Conservation (phyloP, 768 basidiomycete genomes). For the Termitomyces titanicus region DNA sequence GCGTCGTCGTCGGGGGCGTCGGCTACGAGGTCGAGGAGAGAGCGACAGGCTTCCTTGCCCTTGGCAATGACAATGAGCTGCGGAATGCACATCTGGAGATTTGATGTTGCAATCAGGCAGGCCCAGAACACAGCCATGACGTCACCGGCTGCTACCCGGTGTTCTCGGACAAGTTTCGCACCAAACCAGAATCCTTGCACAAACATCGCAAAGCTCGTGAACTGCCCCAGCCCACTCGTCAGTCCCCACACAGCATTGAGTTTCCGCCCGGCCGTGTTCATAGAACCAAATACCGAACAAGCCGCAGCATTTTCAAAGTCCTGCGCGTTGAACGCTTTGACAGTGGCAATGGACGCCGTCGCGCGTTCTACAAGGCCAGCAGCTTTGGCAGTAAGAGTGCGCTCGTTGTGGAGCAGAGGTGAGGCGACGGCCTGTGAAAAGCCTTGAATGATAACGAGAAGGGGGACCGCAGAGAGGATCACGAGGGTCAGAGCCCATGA, state of each 20-base stretch:
- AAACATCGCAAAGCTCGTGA: slow-evolving; percentile 88
- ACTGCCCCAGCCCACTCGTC: slow-evolving; percentile 66
- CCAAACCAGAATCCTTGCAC: slow-evolving; percentile 98
- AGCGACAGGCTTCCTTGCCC: slow-evolving; percentile 79
- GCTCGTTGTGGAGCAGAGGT: slow-evolving; percentile 68
- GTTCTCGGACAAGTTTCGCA: slow-evolving; percentile 79
- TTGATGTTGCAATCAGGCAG: slow-evolving; percentile 84
- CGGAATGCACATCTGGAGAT: slow-evolving; percentile 85
- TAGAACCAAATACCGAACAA: slow-evolving; percentile 39
- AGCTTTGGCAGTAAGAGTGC: slow-evolving; percentile 61
- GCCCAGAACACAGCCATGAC: slow-evolving; percentile 99
- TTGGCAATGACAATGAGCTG: slow-evolving; percentile 73
- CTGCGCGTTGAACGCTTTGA: slow-evolving; percentile 89
- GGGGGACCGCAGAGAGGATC: slow-evolving; percentile 85
- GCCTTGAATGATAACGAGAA: slow-evolving; percentile 73
- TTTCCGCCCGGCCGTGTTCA: slow-evolving; percentile 44
- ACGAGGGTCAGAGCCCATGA: slow-evolving; percentile 87
- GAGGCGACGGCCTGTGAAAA: slow-evolving; percentile 67
- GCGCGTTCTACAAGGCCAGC: slow-evolving; percentile 81
- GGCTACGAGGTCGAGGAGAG: slow-evolving; percentile 59
- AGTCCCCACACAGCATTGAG: slow-evolving; percentile 76
- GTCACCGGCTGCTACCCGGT: slow-evolving; percentile 62
- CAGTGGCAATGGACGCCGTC: slow-evolving; percentile 73
- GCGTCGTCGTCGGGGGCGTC: slow-evolving; percentile 27
- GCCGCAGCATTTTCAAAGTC: slow-evolving; percentile 39